Percentiles rank a stretch among this genome's conserved stretches.
These are phyloP conservation scores for Sporothrix brunneoviolacea DNA, from an alignment of 2,329 filamentous ascomycete genomes.

Conservation along the genomic window DNA sequence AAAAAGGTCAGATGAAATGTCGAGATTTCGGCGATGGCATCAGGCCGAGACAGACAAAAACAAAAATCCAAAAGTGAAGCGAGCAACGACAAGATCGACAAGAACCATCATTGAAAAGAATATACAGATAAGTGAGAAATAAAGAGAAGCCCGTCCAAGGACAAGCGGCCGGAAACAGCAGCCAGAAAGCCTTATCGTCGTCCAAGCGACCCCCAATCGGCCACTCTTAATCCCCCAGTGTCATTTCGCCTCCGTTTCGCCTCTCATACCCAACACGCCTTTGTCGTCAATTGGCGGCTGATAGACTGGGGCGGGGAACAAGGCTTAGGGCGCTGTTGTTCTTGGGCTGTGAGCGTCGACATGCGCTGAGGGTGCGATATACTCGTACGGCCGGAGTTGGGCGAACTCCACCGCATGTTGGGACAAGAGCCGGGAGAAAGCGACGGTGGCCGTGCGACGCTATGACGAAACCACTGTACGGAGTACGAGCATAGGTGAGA, in stretches of 20 bases:
- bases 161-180: too few species aligned
- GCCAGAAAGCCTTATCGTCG: not conserved
- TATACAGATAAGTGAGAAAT: not conserved
- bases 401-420: conserved; percentile 6
- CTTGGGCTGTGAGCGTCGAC: too few species aligned
- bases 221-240: not conserved
- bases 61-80: not conserved
- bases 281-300: conserved; percentile 4
- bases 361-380: too few species aligned
- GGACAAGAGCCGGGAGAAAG: not conserved
- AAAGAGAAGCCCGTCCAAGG: not conserved
- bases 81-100: not conserved
- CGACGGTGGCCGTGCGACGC: not conserved
- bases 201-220: not conserved
- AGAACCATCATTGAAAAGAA: not conserved
- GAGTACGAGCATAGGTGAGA: too few species aligned
- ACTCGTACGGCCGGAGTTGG: conserved; percentile 10
- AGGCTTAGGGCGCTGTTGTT: not conserved
- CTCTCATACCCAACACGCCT: conserved; percentile 3
- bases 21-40: not conserved
- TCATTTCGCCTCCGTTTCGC: not conserved
- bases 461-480: not conserved
- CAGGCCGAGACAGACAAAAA: not conserved
- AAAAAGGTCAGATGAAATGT: not conserved
- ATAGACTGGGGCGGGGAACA: not conserved